A percentile compares a stretch with the other conserved stretches of the same genome.
These are phyloP conservation scores for Suillus cothurnatus DNA, from an alignment of 768 basidiomycete species.

Conservation along the genomic window DNA sequence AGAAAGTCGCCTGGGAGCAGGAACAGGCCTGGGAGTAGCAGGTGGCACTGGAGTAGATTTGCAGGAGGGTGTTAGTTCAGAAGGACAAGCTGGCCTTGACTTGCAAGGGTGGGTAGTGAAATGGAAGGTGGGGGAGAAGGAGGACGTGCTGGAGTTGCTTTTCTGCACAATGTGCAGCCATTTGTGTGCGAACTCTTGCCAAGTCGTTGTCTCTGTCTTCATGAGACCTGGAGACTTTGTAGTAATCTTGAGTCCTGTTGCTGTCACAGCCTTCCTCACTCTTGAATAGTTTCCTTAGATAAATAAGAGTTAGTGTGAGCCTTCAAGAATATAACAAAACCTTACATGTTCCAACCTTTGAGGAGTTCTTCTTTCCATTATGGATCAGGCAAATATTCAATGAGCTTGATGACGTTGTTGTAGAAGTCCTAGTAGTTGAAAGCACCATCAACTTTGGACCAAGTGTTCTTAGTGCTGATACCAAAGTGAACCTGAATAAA, in stretches of 20 bases:
- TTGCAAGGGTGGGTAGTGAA: no score
- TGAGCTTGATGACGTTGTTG: background rate
- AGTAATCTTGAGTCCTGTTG: background rate
- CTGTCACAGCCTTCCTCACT: background rate
- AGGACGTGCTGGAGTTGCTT: background rate
- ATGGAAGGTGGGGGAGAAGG: no score
- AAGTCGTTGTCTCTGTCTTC: background rate
- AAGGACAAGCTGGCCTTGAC: no score
- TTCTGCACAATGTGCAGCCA: background rate
- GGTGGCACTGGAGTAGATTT: no score
- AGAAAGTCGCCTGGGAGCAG: no score
- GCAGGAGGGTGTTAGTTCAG: no score
- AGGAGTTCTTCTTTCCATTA: background rate
- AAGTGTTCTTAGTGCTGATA: background rate
- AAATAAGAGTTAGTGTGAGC: background rate
- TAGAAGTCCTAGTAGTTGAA: conserved; percentile 8
- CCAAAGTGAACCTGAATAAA: conserved; percentile 3
- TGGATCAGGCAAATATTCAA: conserved; percentile 3
- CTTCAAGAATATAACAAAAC: background rate
- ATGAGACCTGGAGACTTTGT: no score
- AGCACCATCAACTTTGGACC: conserved; percentile 8
- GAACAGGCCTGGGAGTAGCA: no score
- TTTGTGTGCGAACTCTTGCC: background rate
- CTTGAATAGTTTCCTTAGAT: background rate
- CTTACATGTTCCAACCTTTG: conserved; percentile 9